Base-by-base conservation (phyloP, 2,329 filamentous ascomycete species). In the Exserohilum turcica region DNA sequence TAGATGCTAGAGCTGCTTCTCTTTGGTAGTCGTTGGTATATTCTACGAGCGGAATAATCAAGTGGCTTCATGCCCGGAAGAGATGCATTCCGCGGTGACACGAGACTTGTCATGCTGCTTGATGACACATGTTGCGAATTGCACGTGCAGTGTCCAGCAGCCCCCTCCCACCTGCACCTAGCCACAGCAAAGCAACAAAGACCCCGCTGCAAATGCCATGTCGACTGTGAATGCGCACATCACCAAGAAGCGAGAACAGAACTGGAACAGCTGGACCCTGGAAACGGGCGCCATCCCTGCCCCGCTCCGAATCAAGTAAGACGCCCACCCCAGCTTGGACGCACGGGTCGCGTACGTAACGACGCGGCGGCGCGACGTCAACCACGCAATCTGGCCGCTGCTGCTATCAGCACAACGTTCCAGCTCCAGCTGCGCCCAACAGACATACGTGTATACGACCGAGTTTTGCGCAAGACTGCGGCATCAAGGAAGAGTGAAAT, bases 331-430 rank as follows among this genome's bases (percentile, higher is more conserved):
- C 38, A 42, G 27, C 27, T 12, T 12, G 38, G 21, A 35, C 50
- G 60, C 60, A 63, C 60, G 56, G 60, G 42, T 56, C 61, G 49
- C 59, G 60, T 58, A 24, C 63, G 21, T 24, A 24, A 24, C 21
- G n/a, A 44, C 42, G 31, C 31, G 28, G 31, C 31, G 28, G 42
- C 42, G 42, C 42, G 42, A 44, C 42, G 42, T 44, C 63, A 68
- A 65, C 33, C 42, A 52, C 60, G 67, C 68, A 70, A 73, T 65
- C 66, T 73, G 70, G 64, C 70, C 42, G 42, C 42, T 44, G 15
- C n/a, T 16, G 32, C 32, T 35, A n/a, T 35, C 32, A 24, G 21
- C 21, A 7, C 21, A 24, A 24, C 4, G 21, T 59, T 63, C 66
- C 39, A 48, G 63, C 39, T 56, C 56, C 61, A 67, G 61, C 59